Evolutionary conservation across 1,284 basidiomycete genomes (phyloP).

Genomic region (Austroboletus niveus): DNA sequence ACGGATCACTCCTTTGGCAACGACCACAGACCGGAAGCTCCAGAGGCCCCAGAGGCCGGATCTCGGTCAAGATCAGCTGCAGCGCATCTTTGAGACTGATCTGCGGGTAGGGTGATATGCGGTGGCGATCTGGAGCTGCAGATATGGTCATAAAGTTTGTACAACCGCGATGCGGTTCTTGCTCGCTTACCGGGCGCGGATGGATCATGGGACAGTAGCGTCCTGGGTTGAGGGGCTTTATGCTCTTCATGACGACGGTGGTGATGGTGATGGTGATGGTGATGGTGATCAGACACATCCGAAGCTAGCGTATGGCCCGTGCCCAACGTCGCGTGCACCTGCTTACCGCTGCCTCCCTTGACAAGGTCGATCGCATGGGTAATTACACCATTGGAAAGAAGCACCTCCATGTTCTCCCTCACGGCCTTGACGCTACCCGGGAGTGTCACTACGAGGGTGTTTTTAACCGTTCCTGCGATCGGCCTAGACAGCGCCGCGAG

Average conservation of each 20-base stretch:
- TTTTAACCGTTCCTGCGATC: conserved; percentile 68
- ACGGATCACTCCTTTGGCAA: neutral
- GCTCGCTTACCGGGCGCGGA: conserved; percentile 52
- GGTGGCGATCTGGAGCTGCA: conserved; percentile 62
- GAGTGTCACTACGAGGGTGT: conserved; percentile 73
- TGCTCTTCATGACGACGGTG: conserved; percentile 45
- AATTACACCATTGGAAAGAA: conserved; percentile 58
- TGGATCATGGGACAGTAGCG: conserved; percentile 66
- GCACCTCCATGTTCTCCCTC: conserved; percentile 67
- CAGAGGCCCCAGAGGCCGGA: conserved; percentile 42
- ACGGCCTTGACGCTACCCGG: conserved; percentile 87
- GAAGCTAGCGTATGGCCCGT: conserved; percentile 22
- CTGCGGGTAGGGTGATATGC: conserved; percentile 76
- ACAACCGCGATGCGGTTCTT: neutral
- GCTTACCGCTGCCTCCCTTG: conserved; percentile 63
- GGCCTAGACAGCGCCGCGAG: conserved; percentile 81
- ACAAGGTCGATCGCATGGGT: conserved; percentile 77
- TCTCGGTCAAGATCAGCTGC: conserved; percentile 50
- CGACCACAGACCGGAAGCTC: conserved; percentile 37
- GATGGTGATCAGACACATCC: conserved; percentile 32
- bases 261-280: conserved; percentile 40
- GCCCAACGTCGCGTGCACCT: conserved; percentile 51
- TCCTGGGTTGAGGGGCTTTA: conserved; percentile 48
- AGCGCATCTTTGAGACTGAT: conserved; percentile 68
- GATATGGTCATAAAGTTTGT: neutral